These are phyloP conservation scores for Paxillus ammoniavirescens DNA, from an alignment of 768 basidiomycete species.

Conservation along the genomic window DNA sequence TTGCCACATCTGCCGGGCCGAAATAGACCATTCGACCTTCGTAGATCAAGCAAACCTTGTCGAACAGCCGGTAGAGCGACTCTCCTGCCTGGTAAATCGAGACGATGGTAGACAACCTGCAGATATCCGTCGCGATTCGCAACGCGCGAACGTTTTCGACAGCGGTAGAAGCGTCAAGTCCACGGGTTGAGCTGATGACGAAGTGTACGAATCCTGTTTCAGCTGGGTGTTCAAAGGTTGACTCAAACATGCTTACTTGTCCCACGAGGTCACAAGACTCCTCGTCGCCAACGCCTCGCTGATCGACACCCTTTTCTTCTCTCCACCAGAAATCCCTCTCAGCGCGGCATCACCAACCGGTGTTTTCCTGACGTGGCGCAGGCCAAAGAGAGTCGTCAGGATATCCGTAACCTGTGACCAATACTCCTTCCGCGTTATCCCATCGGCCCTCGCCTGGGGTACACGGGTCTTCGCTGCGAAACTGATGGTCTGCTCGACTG, in stretches of 20 bases:
- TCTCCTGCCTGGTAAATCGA: conserved; percentile 88
- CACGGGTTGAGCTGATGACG: conserved; percentile 56
- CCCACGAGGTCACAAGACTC: conserved; percentile 75
- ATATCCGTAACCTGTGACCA: conserved; percentile 38
- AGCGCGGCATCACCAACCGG: conserved; percentile 80
- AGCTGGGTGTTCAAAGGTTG: conserved; percentile 17
- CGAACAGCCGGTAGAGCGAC: conserved; percentile 59
- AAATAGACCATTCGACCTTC: conserved; percentile 61
- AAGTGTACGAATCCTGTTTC: conserved; percentile 45
- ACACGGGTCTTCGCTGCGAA: conserved; percentile 70
- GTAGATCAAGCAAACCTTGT: conserved; percentile 67
- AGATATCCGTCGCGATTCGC: conserved; percentile 62
- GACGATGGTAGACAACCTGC: conserved; percentile 59
- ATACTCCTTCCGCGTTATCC: conserved; percentile 36
- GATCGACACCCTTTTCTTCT: conserved; percentile 83
- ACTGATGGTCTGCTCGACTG: conserved; percentile 70
- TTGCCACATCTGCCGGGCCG: conserved; percentile 51
- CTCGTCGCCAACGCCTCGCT: conserved; percentile 70
- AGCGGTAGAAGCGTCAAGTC: conserved; percentile 69
- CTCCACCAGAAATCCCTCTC: conserved; percentile 71
- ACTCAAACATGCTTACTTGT: conserved; percentile 44
- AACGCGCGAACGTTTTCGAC: conserved; percentile 71
- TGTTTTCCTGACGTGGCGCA: conserved; percentile 70
- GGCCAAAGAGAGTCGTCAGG: conserved; percentile 68
- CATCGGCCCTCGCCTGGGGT: conserved; percentile 51